Percentiles rank a stretch among this genome's conserved stretches.
Conservation (phyloP, 1,284 basidiomycete genomes). For the Ceratobasidium sp. region DNA sequence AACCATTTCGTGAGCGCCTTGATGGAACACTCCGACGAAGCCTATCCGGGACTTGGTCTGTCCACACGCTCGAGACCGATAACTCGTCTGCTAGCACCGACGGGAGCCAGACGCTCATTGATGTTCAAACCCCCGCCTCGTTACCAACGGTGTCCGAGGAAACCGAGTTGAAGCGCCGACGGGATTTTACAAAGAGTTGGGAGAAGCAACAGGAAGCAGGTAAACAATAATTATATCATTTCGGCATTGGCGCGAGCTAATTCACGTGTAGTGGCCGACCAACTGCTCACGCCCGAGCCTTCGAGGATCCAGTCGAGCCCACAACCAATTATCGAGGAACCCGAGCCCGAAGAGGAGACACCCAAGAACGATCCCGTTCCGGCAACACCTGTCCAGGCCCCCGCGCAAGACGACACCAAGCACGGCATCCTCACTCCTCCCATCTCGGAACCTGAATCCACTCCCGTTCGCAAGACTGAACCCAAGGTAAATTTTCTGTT, state of each 20-base stretch:
- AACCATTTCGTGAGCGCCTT: constrained; percentile 35
- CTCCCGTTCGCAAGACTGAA: constrained; percentile 12
- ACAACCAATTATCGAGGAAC: constrained; percentile 40
- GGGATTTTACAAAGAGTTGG: constrained; percentile 35
- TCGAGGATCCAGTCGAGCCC: constrained; percentile 17
- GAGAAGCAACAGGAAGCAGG: constrained; percentile 36
- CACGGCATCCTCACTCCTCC: constrained; percentile 40
- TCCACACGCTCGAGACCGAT: constrained; percentile 12
- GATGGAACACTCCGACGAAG: constrained; percentile 39
- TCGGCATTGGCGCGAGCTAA: not conserved
- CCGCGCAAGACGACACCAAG: constrained; percentile 16
- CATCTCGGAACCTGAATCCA: constrained; percentile 28
- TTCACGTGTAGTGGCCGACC: constrained; percentile 10
- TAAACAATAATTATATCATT: not conserved
- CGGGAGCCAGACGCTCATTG: constrained; percentile 33
- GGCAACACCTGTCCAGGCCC: constrained; percentile 7
- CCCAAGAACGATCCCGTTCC: not conserved
- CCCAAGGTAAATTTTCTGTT: constrained; percentile 4
- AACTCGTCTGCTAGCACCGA: constrained; percentile 24
- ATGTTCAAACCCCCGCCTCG: not conserved
- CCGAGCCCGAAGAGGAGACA: constrained; percentile 20
- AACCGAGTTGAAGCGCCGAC: constrained; percentile 34
- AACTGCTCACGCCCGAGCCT: constrained; percentile 28
- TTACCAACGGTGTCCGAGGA: constrained; percentile 2
- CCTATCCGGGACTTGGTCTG: constrained; percentile 35